Percentiles rank a stretch among this genome's conserved stretches.
Evolutionary conservation across 192 early-diverging fungal genomes (phyloP).

Genomic region (Coemansia sp.): DNA sequence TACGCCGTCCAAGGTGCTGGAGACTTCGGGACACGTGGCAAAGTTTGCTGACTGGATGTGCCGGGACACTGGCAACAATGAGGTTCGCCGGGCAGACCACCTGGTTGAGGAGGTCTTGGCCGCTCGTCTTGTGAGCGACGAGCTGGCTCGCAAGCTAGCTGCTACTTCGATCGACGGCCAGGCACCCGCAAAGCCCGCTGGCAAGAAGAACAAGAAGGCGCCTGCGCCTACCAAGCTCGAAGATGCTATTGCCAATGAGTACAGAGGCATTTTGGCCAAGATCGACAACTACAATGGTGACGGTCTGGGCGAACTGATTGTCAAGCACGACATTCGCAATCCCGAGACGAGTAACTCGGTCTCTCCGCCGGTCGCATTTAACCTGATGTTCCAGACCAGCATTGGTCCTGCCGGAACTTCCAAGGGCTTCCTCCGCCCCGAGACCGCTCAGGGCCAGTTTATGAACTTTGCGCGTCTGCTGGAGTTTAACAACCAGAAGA

Average conservation of each 20-base stretch:
- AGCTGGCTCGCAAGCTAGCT: conserved; percentile 62
- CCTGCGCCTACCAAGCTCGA: conserved; percentile 64
- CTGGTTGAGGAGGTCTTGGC: conserved; percentile 92
- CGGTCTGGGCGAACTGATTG: conserved; percentile 82
- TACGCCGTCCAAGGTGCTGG: conserved; percentile 91
- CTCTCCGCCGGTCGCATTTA: conserved; percentile 89
- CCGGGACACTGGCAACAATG: conserved; percentile 85
- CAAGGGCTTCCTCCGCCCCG: conserved; percentile 94
- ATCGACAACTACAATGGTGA: conserved; percentile 94
- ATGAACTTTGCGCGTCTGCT: conserved; percentile 95
- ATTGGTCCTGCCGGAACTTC: conserved; percentile 97
- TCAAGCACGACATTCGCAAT: conserved; percentile 78
- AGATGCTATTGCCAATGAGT: conserved; percentile 62
- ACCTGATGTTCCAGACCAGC: conserved; percentile 98
- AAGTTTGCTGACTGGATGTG: conserved; percentile 99
- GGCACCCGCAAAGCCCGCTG: conserved; percentile 28
- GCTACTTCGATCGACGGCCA: conserved; percentile 27
- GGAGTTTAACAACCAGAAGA: conserved; percentile 96
- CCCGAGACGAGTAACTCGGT: conserved; percentile 92
- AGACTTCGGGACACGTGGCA: conserved; percentile 99
- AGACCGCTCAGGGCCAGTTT: conserved; percentile 99
- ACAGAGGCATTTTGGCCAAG: conserved; percentile 88
- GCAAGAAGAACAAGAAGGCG: conserved; percentile 64
- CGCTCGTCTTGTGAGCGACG: conserved; percentile 85
- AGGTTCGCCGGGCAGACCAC: conserved; percentile 97